Evolutionary conservation across 2,329 filamentous ascomycete genomes (phyloP).

Genomic region (Drechslerella coelobrocha): DNA sequence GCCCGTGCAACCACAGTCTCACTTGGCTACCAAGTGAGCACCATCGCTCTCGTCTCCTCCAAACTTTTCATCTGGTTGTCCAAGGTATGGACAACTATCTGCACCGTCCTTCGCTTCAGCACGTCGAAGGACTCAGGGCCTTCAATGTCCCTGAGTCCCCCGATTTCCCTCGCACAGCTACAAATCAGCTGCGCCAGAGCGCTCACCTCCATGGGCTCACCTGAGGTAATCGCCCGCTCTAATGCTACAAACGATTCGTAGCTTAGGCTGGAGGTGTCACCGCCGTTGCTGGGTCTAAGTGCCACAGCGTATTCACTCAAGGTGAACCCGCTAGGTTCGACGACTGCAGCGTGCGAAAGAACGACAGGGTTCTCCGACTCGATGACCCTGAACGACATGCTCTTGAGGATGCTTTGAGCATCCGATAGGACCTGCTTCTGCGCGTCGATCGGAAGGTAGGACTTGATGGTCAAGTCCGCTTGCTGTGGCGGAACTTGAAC

Average conservation of each 20-base stretch:
- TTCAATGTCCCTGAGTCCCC: background rate
- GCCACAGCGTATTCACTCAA: background rate
- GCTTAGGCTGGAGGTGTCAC: background rate
- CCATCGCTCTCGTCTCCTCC: background rate
- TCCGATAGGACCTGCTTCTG: slow-evolving; percentile 6
- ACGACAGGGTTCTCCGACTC: background rate
- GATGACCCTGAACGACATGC: background rate
- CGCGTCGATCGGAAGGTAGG: slow-evolving; percentile 1
- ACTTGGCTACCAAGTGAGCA: slow-evolving; percentile 9
- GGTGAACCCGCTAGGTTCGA: background rate
- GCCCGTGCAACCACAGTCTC: background rate
- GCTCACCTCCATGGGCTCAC: background rate
- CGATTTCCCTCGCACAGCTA: slow-evolving; percentile 6
- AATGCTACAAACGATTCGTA: background rate
- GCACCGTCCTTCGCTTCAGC: slow-evolving; percentile 4
- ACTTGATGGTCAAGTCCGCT: background rate
- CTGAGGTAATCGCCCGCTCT: background rate
- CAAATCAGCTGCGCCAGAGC: slow-evolving; percentile 13
- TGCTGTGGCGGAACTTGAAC: background rate
- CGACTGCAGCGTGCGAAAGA: background rate
- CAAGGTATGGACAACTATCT: background rate
- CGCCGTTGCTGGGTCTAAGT: background rate
- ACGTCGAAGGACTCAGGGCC: background rate
- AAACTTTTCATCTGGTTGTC: slow-evolving; percentile 2
- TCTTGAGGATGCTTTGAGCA: background rate